These are phyloP conservation scores for Trametes versicolor DNA, from an alignment of 1,284 basidiomycete genomes.

Conservation along the genomic window DNA sequence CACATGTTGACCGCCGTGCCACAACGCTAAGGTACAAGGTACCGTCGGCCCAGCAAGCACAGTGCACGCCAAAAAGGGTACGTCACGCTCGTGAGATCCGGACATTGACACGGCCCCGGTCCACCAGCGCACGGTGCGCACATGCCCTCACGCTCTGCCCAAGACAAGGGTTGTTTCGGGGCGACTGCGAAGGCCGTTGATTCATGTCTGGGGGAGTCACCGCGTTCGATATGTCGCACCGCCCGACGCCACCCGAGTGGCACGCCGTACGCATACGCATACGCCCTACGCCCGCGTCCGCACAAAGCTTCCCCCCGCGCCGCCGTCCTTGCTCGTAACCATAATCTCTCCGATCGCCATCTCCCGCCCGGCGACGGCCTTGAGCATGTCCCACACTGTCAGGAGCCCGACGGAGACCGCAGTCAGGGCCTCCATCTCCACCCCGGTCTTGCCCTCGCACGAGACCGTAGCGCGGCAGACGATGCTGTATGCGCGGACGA, in stretches of 20 bases:
- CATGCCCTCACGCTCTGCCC: not conserved
- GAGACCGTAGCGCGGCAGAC: constrained; percentile 73
- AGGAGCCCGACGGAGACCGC: constrained; percentile 82
- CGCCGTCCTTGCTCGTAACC: constrained; percentile 78
- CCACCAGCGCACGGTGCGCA: not conserved
- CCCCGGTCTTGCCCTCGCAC: constrained; percentile 85
- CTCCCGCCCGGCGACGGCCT: constrained; percentile 85
- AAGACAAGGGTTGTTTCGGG: not conserved
- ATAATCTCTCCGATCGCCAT: constrained; percentile 80
- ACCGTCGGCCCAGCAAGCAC: not conserved
- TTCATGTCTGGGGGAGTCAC: constrained; percentile 1
- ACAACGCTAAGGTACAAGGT: constrained; percentile 7
- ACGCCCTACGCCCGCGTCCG: constrained; percentile 20
- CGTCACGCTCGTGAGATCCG: constrained; percentile 3
- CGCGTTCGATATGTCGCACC: constrained; percentile 9
- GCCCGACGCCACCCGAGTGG: constrained; percentile 16
- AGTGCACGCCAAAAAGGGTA: constrained; percentile 2
- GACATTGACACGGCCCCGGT: not conserved
- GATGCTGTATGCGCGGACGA: constrained; percentile 56
- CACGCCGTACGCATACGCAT: constrained; percentile 1
- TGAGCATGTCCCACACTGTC: constrained; percentile 94
- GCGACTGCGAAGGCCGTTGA: constrained; percentile 15
- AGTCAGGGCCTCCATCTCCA: constrained; percentile 95
- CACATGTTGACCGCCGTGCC: not conserved
- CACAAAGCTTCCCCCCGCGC: constrained; percentile 75